phyloP scores from a whole-genome alignment of 441 rosid species.

The Viola pubescens region DNA sequence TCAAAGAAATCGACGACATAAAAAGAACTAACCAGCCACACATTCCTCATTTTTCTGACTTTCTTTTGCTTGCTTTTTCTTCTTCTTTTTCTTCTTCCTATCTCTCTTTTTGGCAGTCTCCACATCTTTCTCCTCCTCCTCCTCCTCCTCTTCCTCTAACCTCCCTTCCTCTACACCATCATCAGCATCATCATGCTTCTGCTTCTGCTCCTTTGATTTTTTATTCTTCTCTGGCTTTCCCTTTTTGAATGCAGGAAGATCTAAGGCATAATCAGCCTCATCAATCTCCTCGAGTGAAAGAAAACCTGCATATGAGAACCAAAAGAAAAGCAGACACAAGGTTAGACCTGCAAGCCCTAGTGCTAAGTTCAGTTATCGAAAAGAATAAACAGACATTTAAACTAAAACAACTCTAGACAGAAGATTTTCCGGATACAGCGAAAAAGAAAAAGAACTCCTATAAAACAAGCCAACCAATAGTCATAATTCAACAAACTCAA shows the following conservation, averaged over 20 bases:
- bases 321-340: slow-evolving; percentile 2
- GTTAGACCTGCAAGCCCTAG: neutral
- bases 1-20: slow-evolving; percentile 7
- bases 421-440: neutral
- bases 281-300: slow-evolving; percentile 91
- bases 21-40: slow-evolving; percentile 42
- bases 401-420: neutral
- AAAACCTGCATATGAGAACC: slow-evolving; percentile 42
- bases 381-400: neutral
- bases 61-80: slow-evolving; percentile 23
- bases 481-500: no score
- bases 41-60: slow-evolving; percentile 25
- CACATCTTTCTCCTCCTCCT: slow-evolving; percentile 17
- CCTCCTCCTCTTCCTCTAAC: slow-evolving; percentile 22
- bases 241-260: slow-evolving; percentile 30
- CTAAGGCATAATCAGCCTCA: slow-evolving; percentile 54
- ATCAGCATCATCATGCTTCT: slow-evolving; percentile 23
- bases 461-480: no score
- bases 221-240: slow-evolving; percentile 20
- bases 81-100: slow-evolving; percentile 31
- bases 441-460: no score
- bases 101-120: neutral
- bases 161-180: slow-evolving; percentile 25
- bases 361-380: neutral
- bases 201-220: slow-evolving; percentile 29